Conservation (phyloP, 129 eudicot genomes). For the Pulicaria dysenterica region DNA sequence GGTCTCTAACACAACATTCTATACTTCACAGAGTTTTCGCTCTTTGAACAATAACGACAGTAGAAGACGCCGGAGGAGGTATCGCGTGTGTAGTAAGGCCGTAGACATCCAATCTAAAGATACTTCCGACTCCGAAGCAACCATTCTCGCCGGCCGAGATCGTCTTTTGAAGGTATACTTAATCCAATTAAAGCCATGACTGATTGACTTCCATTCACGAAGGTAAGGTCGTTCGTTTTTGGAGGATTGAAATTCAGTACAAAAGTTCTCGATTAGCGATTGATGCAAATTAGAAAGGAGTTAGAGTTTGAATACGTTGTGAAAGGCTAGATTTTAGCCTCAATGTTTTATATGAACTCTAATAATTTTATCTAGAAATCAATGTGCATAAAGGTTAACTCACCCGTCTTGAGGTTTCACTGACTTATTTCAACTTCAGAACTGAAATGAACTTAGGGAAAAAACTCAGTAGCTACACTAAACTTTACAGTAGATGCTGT, state of each 20-base stretch:
- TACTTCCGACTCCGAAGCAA: conserved; percentile 39
- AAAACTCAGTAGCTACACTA: background rate
- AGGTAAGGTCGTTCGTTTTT: background rate
- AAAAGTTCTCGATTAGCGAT: conserved; percentile 4
- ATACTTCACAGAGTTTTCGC: conserved; percentile 13
- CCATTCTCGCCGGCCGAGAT: conserved; percentile 67
- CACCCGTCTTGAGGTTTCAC: background rate
- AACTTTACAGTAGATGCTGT: background rate
- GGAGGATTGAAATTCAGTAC: background rate
- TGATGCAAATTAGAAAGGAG: background rate
- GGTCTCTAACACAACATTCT: conserved; percentile 19
- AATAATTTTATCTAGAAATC: background rate
- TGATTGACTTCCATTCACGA: too few relatives aligned
- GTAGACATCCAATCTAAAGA: conserved; percentile 42
- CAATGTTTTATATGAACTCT: background rate
- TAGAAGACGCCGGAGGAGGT: conserved; percentile 28
- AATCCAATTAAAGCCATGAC: background rate
- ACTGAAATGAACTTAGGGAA: background rate
- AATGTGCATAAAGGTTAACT: background rate
- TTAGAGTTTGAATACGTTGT: background rate
- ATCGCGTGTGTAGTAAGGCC: conserved; percentile 46
- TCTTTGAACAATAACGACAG: conserved; percentile 2
- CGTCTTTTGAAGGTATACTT: conserved; percentile 69
- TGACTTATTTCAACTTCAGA: background rate
- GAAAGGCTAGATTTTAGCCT: background rate